Percentiles rank a stretch among this genome's conserved stretches.
Evolutionary conservation across 23 red algal genomes (phyloP).

Genomic region (Gracilaria gracilis): DNA sequence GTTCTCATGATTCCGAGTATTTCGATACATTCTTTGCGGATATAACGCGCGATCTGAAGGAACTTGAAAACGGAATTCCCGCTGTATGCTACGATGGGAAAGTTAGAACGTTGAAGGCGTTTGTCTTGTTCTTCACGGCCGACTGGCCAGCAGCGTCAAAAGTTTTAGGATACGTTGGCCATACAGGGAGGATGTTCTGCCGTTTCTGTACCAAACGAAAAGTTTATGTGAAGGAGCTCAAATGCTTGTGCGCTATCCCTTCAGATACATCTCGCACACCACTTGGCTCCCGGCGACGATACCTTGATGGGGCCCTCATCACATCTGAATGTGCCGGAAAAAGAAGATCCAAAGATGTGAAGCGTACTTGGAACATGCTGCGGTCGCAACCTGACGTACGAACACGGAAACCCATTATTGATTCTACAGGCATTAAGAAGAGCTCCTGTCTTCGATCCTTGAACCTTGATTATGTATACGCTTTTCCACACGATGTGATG

Average conservation of each 20-base stretch:
- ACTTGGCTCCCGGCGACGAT: neutral
- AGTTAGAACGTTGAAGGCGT: neutral
- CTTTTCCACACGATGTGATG: slow-evolving; percentile 6
- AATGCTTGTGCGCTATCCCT: neutral
- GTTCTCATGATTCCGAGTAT: neutral
- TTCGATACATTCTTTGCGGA: neutral
- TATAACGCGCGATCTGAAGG: neutral
- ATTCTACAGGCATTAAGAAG: neutral
- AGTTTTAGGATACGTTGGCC: slow-evolving; percentile 16
- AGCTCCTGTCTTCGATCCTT: neutral
- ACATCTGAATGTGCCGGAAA: neutral
- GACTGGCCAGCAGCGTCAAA: slow-evolving; percentile 23
- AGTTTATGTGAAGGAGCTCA: neutral
- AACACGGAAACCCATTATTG: neutral
- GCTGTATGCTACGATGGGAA: neutral
- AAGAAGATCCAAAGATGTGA: neutral
- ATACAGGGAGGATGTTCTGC: slow-evolving; percentile 1
- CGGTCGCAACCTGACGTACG: too few species aligned
- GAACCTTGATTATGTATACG: neutral
- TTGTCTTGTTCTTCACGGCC: neutral
- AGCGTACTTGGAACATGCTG: neutral
- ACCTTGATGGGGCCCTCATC: neutral
- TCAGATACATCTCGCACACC: neutral
- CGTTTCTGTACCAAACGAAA: neutral
- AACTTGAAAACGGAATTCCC: neutral